Base-by-base conservation (phyloP, 192 early-diverging fungal species). In the Umbelopsis sp. region DNA sequence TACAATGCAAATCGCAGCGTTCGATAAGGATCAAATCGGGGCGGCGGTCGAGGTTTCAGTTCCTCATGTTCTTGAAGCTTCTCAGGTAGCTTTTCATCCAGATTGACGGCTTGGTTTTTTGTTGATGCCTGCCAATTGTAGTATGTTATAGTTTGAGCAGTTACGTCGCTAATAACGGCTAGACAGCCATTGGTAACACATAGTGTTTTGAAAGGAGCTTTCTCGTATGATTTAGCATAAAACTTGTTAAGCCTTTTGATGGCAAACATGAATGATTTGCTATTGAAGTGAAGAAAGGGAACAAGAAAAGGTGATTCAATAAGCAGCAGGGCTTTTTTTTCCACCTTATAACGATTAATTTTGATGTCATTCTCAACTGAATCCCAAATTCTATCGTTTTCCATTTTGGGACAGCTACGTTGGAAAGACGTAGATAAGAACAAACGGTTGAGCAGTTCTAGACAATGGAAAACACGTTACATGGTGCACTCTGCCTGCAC, bases 181-280 rank as follows among this genome's bases (percentile, higher is more conserved):
- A 93, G 74, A 9, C 81, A 65, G 7, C 84, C 90, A 73, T 93
- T 93, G 46, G 89, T 90, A 10, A 81, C 74, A 46, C 88, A 84
- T 13, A 93, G 75, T 0, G 92, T 93, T 33, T 87, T 46, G 45
- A 89, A 72, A 22, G 91, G 91, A 30, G 82, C 83, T 16, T 74
- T 75, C 21, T 85, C 77, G 46, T 83, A 88, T 21, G 74, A 72
- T 22, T 52, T 68, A 25, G 71, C 78, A 73, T 87, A 87, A 51
- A 79, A 73, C 15, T 11, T 33, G 3, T 69, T 68, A 5, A 74
- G 49, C 13, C 53, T 37, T 25, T 68, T 47, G 37, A 74, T 23
- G 11, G 51, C 51, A 23, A 64, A 49, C 72, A 73, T 73, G 4
- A 46, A 22, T 4, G 35, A 37, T 51, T 58, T 71, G 12, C 30